phyloP scores from a whole-genome alignment of 768 basidiomycete genomes.

The Hericium coralloides region DNA sequence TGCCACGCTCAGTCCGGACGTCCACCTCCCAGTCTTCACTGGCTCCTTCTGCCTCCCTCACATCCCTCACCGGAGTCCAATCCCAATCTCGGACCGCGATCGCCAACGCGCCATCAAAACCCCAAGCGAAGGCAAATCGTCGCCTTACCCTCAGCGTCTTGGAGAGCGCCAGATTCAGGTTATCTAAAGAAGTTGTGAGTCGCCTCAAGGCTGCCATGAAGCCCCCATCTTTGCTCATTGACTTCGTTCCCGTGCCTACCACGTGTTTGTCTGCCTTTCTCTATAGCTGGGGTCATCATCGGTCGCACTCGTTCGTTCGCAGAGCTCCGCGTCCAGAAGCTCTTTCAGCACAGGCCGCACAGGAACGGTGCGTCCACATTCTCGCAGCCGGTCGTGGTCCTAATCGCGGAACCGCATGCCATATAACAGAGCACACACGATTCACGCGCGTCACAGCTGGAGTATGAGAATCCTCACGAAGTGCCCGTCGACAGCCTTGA shows the following conservation, averaged over 20 bases:
- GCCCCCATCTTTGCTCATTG: constrained; percentile 14
- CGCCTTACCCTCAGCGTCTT: constrained; percentile 23
- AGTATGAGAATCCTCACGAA: constrained; percentile 15
- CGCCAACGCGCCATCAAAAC: too few species aligned
- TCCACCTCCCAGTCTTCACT: constrained; percentile 14
- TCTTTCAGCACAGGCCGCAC: constrained; percentile 9
- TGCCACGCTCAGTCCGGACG: background rate
- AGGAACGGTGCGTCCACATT: constrained; percentile 4
- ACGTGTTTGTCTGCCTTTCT: constrained; percentile 23
- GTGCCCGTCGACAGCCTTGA: constrained; percentile 10
- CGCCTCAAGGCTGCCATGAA: constrained; percentile 10
- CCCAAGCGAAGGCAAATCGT: background rate
- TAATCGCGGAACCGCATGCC: background rate
- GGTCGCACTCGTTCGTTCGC: constrained; percentile 13
- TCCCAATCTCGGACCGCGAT: too few species aligned
- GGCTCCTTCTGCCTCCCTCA: constrained; percentile 14
- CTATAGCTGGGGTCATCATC: constrained; percentile 14
- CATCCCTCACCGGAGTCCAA: background rate
- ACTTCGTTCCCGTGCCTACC: constrained; percentile 22
- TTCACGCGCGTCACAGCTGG: constrained; percentile 11
- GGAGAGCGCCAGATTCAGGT: constrained; percentile 25
- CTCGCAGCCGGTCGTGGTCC: constrained; percentile 5
- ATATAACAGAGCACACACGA: constrained; percentile 14
- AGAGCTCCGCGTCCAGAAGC: constrained; percentile 13
- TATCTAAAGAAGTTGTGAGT: constrained; percentile 26